Percentiles rank a stretch among this genome's conserved stretches.
Conservation (phyloP, 177 flowering plant species). For the Vitis hybrid region DNA sequence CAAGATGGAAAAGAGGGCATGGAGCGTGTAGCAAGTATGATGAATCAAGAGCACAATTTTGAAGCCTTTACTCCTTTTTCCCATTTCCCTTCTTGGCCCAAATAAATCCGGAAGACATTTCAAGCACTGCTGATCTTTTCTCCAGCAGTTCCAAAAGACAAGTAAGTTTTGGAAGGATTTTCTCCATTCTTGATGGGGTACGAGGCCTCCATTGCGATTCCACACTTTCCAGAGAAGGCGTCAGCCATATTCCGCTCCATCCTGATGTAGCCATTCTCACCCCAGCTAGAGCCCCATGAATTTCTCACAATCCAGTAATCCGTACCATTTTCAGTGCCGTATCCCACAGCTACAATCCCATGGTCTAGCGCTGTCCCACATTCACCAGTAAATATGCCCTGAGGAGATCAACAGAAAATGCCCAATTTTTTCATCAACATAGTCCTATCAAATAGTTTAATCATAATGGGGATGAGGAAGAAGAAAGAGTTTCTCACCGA, state of each 20-base stretch:
- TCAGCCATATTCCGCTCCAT: constrained; percentile 54
- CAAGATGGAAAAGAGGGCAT: not conserved
- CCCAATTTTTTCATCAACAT: no score
- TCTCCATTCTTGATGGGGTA: constrained; percentile 67
- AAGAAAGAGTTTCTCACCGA: constrained; percentile 38
- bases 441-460: not conserved
- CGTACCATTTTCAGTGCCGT: constrained; percentile 73
- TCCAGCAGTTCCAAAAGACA: not conserved
- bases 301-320: constrained; percentile 94
- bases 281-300: constrained; percentile 92
- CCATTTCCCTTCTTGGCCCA: not conserved
- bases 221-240: constrained; percentile 61
- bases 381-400: constrained; percentile 84
- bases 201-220: constrained; percentile 83
- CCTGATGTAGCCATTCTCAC: constrained; percentile 78
- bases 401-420: not conserved
- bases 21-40: not conserved
- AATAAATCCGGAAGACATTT: not conserved
- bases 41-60: not conserved
- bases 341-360: constrained; percentile 86
- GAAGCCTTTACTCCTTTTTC: not conserved
- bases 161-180: constrained; percentile 23
- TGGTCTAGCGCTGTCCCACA: constrained; percentile 86
- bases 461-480: not conserved
- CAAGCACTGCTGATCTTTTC: constrained; percentile 23